Evolutionary conservation across 129 eudicot genomes (phyloP).

Genomic region (Artemisia tridentata): DNA sequence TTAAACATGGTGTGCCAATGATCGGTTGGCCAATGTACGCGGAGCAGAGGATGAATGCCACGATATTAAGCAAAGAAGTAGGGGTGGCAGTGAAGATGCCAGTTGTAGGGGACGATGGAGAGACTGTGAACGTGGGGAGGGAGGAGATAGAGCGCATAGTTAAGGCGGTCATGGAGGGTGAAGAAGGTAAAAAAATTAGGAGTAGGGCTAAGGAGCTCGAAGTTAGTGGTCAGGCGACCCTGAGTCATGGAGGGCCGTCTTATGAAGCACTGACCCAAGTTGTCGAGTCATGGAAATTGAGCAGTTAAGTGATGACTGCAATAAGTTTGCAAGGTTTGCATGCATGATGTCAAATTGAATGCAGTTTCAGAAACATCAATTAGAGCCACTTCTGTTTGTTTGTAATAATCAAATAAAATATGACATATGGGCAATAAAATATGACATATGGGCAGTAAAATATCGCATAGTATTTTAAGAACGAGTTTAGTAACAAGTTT

Average conservation of each 20-base stretch:
- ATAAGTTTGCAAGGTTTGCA: too few relatives aligned
- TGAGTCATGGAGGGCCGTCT: too few relatives aligned
- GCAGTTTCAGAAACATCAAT: background rate
- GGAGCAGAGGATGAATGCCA: slow-evolving; percentile 62
- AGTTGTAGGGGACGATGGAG: slow-evolving; percentile 23
- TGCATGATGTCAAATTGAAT: too few relatives aligned
- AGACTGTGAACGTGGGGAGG: slow-evolving; percentile 39
- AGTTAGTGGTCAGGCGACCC: too few relatives aligned
- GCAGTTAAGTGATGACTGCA: too few relatives aligned
- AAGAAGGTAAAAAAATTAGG: slow-evolving; percentile 43
- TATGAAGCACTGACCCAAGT: too few relatives aligned
- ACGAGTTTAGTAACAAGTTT: too few relatives aligned
- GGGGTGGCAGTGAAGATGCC: slow-evolving; percentile 48
- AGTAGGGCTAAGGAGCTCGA: slow-evolving; percentile 29
- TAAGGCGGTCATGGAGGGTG: slow-evolving; percentile 46
- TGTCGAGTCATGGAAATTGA: too few relatives aligned
- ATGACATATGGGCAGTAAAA: too few relatives aligned
- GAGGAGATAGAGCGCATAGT: slow-evolving; percentile 46
- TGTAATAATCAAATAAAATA: background rate
- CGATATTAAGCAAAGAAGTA: slow-evolving; percentile 35
- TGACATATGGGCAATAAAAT: too few relatives aligned
- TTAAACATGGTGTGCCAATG: slow-evolving; percentile 56
- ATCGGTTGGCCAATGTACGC: slow-evolving; percentile 62
- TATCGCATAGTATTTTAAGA: too few relatives aligned
- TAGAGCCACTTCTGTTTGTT: background rate